These are phyloP conservation scores for Chlamydomonas incerta DNA, from an alignment of 139 green algal species.

Conservation along the genomic window DNA sequence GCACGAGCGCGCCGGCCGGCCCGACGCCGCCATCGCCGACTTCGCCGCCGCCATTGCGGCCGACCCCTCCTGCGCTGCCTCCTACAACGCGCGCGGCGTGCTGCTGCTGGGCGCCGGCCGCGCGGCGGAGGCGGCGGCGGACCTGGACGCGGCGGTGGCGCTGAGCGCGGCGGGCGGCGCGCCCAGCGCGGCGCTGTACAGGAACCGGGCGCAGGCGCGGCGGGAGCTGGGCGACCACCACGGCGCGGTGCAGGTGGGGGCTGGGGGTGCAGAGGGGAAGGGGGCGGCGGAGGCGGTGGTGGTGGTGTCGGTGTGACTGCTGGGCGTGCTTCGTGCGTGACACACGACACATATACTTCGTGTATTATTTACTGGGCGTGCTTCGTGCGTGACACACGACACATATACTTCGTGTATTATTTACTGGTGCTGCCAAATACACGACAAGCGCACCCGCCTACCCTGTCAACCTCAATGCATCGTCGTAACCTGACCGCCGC, in stretches of 20 bases:
- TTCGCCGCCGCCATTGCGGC: constrained; percentile 50
- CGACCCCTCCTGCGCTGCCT: constrained; percentile 48
- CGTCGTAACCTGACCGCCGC: too few species aligned
- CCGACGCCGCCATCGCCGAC: constrained; percentile 42
- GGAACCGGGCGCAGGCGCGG: constrained; percentile 64
- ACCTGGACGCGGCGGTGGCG: constrained; percentile 66
- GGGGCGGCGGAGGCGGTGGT: neutral
- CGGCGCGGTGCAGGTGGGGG: neutral
- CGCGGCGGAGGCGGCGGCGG: constrained; percentile 59
- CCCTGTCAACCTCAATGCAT: too few species aligned
- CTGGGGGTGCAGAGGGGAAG: too few species aligned
- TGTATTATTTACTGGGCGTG: too few species aligned
- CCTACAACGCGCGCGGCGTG: constrained; percentile 48
- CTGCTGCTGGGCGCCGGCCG: constrained; percentile 40
- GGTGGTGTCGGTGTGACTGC: neutral
- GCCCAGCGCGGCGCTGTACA: constrained; percentile 49
- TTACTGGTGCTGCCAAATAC: too few species aligned
- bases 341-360: too few species aligned
- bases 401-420: too few species aligned
- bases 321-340: too few species aligned
- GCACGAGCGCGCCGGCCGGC: constrained; percentile 72
- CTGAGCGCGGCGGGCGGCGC: constrained; percentile 33
- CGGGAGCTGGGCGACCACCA: constrained; percentile 20
- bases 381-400: too few species aligned
- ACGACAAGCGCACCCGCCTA: too few species aligned